A percentile compares a stretch with the other conserved stretches of the same genome.
These are phyloP conservation scores for Podaxis mareebaensis DNA, from an alignment of 768 basidiomycete genomes.

Conservation along the genomic window DNA sequence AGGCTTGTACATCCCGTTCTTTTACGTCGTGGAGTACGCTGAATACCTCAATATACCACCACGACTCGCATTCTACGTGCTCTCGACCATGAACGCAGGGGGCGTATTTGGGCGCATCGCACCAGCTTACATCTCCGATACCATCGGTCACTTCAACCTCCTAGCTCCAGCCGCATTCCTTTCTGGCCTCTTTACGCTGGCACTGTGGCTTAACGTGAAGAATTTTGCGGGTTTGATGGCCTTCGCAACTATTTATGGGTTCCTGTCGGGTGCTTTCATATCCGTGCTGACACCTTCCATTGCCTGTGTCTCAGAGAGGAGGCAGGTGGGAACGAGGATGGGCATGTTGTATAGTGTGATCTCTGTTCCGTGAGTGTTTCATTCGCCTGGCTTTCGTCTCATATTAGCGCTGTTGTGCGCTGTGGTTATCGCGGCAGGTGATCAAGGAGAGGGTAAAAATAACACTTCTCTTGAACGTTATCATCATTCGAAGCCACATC, in stretches of 20 bases:
- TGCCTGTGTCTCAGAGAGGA: constrained; percentile 60
- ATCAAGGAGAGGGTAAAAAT: neutral
- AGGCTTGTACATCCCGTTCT: constrained; percentile 75
- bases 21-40: constrained; percentile 67
- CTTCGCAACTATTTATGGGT: constrained; percentile 60
- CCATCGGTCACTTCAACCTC: constrained; percentile 66
- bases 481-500: neutral
- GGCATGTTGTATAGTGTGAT: constrained; percentile 66
- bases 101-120: constrained; percentile 64
- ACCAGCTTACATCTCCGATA: constrained; percentile 66
- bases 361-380: constrained; percentile 63
- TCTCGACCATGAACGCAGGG: constrained; percentile 71
- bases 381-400: neutral
- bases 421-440: neutral
- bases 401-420: neutral
- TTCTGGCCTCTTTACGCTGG: constrained; percentile 58
- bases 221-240: constrained; percentile 41
- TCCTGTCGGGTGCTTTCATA: constrained; percentile 69
- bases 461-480: neutral
- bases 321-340: constrained; percentile 61
- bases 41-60: constrained; percentile 35
- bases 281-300: constrained; percentile 69
- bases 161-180: constrained; percentile 63
- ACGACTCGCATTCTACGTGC: constrained; percentile 49
- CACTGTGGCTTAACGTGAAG: constrained; percentile 54